Evolutionary conservation across 495 filamentous ascomycete species (phyloP).

Genomic region (Neurospora sp.): DNA sequence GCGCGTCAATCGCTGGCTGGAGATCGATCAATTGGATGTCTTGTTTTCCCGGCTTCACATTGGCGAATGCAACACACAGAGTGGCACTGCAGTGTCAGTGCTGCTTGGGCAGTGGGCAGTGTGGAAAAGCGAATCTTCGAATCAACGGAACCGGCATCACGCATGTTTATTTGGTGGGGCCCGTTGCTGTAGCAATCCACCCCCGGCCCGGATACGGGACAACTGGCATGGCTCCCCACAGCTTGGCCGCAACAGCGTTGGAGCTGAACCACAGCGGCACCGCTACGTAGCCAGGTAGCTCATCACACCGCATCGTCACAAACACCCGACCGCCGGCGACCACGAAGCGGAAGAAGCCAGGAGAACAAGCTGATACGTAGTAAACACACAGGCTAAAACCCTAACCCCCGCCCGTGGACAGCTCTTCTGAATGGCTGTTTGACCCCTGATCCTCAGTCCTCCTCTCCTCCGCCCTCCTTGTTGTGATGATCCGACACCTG

Average conservation of each 20-base stretch:
- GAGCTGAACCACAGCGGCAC: background rate
- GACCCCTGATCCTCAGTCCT: background rate
- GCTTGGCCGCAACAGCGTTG: background rate
- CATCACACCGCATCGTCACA: background rate
- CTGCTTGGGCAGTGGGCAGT: background rate
- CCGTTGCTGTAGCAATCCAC: constrained; percentile 7
- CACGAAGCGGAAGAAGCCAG: background rate
- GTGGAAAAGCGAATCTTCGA: background rate
- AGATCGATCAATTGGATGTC: background rate
- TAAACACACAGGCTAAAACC: background rate
- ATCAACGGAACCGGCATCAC: background rate
- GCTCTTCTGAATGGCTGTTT: background rate
- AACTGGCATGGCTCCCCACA: background rate
- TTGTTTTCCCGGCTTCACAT: background rate
- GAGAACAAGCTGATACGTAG: background rate
- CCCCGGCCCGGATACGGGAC: background rate
- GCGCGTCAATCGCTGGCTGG: background rate
- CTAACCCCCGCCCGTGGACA: background rate
- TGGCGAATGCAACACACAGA: background rate
- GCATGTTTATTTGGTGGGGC: constrained; percentile 9
- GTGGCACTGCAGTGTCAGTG: background rate
- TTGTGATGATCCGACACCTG: background rate
- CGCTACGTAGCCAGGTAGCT: background rate
- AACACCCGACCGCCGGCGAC: background rate
- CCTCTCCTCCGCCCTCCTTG: background rate